Base-by-base conservation (phyloP, 2,329 filamentous ascomycete genomes). In the Didymella keratinophila region DNA sequence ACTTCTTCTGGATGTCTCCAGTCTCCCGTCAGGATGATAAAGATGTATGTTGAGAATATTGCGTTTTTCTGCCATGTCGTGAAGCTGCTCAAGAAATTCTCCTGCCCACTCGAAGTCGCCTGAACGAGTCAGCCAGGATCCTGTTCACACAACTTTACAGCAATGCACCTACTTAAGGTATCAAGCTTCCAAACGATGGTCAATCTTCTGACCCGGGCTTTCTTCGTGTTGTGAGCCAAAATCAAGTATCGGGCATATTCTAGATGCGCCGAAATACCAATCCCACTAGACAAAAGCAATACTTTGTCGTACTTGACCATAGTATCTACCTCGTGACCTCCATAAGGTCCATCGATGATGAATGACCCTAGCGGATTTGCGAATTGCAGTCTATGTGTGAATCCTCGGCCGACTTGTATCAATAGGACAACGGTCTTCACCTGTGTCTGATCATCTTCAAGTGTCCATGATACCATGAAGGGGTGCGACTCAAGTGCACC, bases 111-210 rank as follows among this genome's bases (percentile, higher is more conserved):
- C 4, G n/a, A 47, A 23, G 21, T 47, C 44, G 21, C 34, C 44
- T 47, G 14, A 10, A 12, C 5, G 3, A 34, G 4, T 34, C 4
- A 43, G 39, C 21, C 23, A 43, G 9, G 39, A 23, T n/a, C 8
- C 11, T 7, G 23, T 23, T 12, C 21, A 27, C 10, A 9, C 5
- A 43, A 23, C 39, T 21, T 5, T 21, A 14, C 9, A 27, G 25
- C 25, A 9, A 27, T 27, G 9, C 4, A 34, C 28, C 12, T 10
- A 63, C 58, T 48, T 44, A 36, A 12, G 4, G 25, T 39, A 18
- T 61, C 48, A 7, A 63, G 34, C 5, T 56, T 11, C 61, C 48
- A 63, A 1, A 61, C 14, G 12, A 63, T 5, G 12, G 61, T 58
- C 7, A 63, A 10, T 14, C 55, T 28, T 27, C 55, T 42, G 3